phyloP scores from a whole-genome alignment of 202 grass and related monocot species.

The Panicum virgatum region DNA sequence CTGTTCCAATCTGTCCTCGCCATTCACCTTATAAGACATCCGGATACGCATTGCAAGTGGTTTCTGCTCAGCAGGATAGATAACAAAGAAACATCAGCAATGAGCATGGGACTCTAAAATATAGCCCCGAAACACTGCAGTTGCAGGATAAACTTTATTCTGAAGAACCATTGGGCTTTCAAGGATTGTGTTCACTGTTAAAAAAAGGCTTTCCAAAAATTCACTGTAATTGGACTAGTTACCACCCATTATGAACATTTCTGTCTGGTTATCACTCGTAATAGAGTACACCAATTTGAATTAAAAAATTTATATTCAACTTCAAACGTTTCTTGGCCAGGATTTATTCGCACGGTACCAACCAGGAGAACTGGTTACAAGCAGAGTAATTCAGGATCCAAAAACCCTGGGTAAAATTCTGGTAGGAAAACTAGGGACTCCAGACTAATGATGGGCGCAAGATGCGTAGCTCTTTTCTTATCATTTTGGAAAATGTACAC shows the following conservation, averaged over 20 bases:
- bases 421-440: background rate
- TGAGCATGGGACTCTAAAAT: background rate
- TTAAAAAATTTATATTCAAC: background rate
- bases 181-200: background rate
- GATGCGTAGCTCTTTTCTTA: background rate
- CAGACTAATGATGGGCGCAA: background rate
- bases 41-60: slow-evolving; percentile 83
- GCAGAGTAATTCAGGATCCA: background rate
- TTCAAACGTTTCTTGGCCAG: background rate
- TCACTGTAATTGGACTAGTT: background rate
- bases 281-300: background rate
- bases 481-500: background rate
- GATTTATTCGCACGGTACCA: background rate
- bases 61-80: slow-evolving; percentile 60
- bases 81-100: slow-evolving; percentile 25
- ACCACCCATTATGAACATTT: background rate
- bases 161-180: background rate
- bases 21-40: slow-evolving; percentile 82
- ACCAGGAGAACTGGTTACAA: background rate
- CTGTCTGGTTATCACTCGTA: background rate
- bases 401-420: background rate
- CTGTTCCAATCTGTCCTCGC: slow-evolving; percentile 89
- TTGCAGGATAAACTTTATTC: background rate
- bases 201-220: background rate
- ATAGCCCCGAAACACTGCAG: background rate